Conservation (phyloP, 805 yeast genomes). For the Clavispora santaluciae region DNA sequence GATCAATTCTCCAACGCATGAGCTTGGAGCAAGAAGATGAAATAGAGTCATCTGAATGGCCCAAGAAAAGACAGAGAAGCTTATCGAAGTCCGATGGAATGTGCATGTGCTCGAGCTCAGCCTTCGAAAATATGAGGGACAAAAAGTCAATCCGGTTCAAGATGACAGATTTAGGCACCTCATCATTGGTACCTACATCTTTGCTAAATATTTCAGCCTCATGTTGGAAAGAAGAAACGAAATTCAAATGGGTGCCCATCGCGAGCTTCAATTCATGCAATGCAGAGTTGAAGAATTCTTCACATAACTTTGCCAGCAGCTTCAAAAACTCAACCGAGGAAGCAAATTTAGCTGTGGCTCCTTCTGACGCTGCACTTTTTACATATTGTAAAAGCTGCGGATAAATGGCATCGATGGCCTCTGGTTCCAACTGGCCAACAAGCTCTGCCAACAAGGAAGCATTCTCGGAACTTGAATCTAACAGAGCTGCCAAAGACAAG, state of each 20-base stretch:
- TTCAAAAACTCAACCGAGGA: conserved; percentile 3
- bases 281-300: conserved; percentile 2
- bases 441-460: conserved; percentile 9
- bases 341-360: not conserved
- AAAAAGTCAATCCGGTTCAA: conserved; percentile 29
- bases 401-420: conserved; percentile 3
- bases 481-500: conserved; percentile 2
- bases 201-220: not conserved
- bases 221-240: conserved; percentile 6
- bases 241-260: conserved; percentile 7
- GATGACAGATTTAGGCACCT: conserved; percentile 11
- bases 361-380: conserved; percentile 1
- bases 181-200: not conserved
- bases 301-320: conserved; percentile 2
- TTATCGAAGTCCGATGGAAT: conserved; percentile 12
- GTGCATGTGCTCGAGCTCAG: conserved; percentile 3
- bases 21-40: conserved; percentile 34
- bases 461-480: conserved; percentile 2
- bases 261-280: conserved; percentile 3
- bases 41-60: conserved; percentile 34
- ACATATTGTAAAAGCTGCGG: conserved; percentile 6
- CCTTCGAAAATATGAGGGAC: conserved; percentile 31
- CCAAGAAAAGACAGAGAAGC: conserved; percentile 29
- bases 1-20: conserved; percentile 51
- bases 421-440: conserved; percentile 6